Conservation (phyloP, 805 yeast genomes). For the Cyberlindnera mycetangii region DNA sequence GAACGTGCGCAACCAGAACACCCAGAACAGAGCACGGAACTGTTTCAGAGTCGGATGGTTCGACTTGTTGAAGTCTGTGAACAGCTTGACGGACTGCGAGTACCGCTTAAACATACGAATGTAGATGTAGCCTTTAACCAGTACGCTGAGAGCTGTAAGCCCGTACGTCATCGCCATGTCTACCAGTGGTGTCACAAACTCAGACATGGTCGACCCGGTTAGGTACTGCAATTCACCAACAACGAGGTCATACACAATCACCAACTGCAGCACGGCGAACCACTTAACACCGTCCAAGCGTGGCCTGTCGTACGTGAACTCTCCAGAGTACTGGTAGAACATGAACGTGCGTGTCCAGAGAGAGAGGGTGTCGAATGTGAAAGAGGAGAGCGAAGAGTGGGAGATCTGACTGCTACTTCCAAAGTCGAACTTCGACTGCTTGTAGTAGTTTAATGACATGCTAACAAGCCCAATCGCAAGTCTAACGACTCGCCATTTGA, state of each 20-base stretch:
- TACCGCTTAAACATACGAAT: not conserved
- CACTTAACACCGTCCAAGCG: not conserved
- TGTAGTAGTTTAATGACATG: not conserved
- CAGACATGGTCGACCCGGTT: not conserved
- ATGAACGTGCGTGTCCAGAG: not conserved
- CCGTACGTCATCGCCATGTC: not conserved
- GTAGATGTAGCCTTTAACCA: not conserved
- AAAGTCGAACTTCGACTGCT: not conserved
- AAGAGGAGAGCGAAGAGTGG: not conserved
- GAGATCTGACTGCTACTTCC: not conserved
- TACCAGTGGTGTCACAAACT: not conserved
- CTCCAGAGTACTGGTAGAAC: not conserved
- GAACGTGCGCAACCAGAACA: not conserved
- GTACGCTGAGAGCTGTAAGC: not conserved
- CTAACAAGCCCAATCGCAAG: not conserved
- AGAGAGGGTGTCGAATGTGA: not conserved
- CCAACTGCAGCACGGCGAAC: not conserved
- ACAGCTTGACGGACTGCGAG: not conserved
- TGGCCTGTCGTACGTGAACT: not conserved
- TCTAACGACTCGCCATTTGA: not conserved
- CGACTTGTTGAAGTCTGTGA: conserved; percentile 4
- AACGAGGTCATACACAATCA: not conserved
- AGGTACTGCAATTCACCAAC: not conserved
- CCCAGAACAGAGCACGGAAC: conserved; percentile 1
- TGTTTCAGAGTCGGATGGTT: conserved; percentile 3